Base-by-base conservation (phyloP, 805 yeast species). In the Candida chauliodis region DNA sequence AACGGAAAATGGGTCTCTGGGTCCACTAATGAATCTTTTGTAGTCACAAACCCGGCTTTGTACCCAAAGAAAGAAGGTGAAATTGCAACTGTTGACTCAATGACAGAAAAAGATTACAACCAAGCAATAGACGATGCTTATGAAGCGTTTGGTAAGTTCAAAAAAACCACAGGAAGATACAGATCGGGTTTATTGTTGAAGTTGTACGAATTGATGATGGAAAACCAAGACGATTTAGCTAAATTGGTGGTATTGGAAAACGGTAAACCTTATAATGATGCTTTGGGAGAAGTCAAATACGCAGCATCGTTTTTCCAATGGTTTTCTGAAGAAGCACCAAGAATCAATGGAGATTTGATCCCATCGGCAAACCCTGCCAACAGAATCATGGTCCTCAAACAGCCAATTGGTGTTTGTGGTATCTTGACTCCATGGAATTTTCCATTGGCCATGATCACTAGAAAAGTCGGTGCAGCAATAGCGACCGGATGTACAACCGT, bases 351-450 rank as follows among this genome's bases (percentile, higher is more conserved):
- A n/a, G 81, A 79, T 45, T 63, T 72, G 13, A 76, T 84, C 38
- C 73, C 75, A n/a, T 75, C 87, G 2, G 65, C 73, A 36, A 66
- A 62, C 43, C 56, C 73, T 1, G 47, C 62, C 18, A 68, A 62
- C 50, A 69, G 81, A 43, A 78, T 84, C 43, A 48, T 80, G 38
- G 68, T 87, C 4, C 48, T 78, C 43, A 75, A 78, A 49, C 88
- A 83, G 55, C 91, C 95, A n/a, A 66, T 84, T 34, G 95, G 95
- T 6, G 89, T 82, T 1, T 82, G 84, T 49, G 90, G 89, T 8
- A 76, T 84, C 38, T 57, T 84, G 50, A 81, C 91, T 3, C 93
- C 93, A 3, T 84, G 93, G 93, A 84, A 85, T 59, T 85, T 84
- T 59, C 95, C 95, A 3, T 62, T 78, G 16, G 86, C 90, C 3